A percentile compares a stretch with the other conserved stretches of the same genome.
phyloP scores from a whole-genome alignment of 73 alveolate genomes.

The Paramecium biaurelia region DNA sequence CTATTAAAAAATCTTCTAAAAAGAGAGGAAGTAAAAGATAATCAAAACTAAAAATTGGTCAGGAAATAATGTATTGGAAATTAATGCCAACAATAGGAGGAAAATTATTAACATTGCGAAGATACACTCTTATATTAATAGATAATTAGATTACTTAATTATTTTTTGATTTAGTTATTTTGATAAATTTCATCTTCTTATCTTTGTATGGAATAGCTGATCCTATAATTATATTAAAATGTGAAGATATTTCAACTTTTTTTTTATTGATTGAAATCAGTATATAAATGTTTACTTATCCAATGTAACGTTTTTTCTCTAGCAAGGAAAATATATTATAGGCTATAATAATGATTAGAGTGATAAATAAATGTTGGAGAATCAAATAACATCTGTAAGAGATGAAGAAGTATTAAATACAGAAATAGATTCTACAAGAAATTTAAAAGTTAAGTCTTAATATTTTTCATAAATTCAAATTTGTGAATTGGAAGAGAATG shows the following conservation, averaged over 20 bases:
- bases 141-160: neutral
- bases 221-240: neutral
- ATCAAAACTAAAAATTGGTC: neutral
- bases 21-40: neutral
- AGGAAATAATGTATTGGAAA: neutral
- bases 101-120: neutral
- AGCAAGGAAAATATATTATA: neutral
- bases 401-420: neutral
- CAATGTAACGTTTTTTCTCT: neutral
- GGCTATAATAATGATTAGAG: neutral
- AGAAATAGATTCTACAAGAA: neutral
- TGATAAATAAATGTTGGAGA: neutral
- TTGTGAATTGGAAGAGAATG: neutral
- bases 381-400: neutral
- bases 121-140: neutral
- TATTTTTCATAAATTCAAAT: neutral
- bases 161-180: neutral
- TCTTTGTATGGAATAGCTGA: neutral
- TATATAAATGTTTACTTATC: neutral
- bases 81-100: neutral
- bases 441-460: neutral
- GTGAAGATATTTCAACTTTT: neutral
- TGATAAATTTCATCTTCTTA: neutral
- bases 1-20: neutral
- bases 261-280: neutral